Base-by-base conservation (phyloP, 1,139 yeast genomes). In the Kodamaea ohmeri region DNA sequence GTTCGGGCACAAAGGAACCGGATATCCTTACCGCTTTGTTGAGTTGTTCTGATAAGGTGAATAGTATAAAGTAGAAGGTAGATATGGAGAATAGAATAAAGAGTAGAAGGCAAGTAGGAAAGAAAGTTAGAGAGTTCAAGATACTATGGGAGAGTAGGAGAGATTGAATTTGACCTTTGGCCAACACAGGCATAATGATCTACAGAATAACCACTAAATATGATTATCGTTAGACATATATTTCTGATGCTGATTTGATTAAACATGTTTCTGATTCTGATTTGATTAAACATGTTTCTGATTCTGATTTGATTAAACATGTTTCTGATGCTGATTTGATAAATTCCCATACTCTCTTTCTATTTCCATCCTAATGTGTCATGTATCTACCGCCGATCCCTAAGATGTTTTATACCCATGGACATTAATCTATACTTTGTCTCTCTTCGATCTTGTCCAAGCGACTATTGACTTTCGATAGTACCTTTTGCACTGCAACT, bases 21-120 rank as follows among this genome's bases (percentile, higher is more conserved):
- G 83, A 0, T 84, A 82, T 53, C 95, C 94, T 39, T 80, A 61
- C 55, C 56, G 54, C 41, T 60, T 78, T 44, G 53, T 73, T 42
- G 53, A 55, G 18, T 44, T 60, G 24, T 49, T 55, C 34, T 56
- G 47, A 27, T 15, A 20, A 9, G 9, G 22, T 20, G 9, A 9
- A 20, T 20, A 20, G n/a, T n/a, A n/a, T n/a, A n/a, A n/a, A n/a
- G n/a, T n/a, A 20, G 22, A 20, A 9, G 9, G 22, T 20, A 20
- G 22, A 20, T 20, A 20, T 7, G 22, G 22, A 20, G 22, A 20
- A 20, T 20, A 20, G 8, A 20, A 7, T 6, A 20, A 9, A 20
- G 22, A 20, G 22, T 20, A 20, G 22, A 20, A 7, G 9, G 22
- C 6, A 20, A 20, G 9, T 20, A 20, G 22, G 9, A 7, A 20